phyloP scores from a whole-genome alignment of 169 alveolate genomes.

The Besnoitia besnoiti region DNA sequence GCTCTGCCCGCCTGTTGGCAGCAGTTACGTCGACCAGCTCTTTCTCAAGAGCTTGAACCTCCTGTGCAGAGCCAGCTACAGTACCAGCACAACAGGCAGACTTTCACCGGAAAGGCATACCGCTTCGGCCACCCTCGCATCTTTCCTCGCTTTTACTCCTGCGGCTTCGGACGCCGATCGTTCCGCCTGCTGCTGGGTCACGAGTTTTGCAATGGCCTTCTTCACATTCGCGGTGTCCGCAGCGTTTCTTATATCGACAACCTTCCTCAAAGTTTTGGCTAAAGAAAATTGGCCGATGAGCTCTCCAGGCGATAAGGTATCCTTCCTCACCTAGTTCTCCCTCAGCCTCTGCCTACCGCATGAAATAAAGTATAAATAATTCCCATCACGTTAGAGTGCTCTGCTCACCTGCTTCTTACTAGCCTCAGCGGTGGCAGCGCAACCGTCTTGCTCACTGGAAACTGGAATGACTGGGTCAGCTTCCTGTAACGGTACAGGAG shows the following conservation, averaged over 20 bases:
- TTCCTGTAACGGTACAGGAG: neutral
- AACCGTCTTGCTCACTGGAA: neutral
- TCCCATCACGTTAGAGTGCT: neutral
- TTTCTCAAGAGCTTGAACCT: neutral
- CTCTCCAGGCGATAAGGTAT: neutral
- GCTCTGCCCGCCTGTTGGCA: neutral
- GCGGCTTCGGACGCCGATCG: slow-evolving; percentile 12
- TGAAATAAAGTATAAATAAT: too few relatives aligned
- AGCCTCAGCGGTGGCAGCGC: neutral
- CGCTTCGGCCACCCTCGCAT: neutral
- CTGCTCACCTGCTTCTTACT: neutral
- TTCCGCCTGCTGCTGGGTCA: neutral
- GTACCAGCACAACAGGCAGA: neutral
- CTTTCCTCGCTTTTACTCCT: slow-evolving; percentile 1
- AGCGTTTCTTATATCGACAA: neutral
- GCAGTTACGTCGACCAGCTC: neutral
- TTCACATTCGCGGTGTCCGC: neutral
- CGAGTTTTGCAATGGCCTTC: neutral
- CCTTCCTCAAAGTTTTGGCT: neutral
- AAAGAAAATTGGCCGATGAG: neutral
- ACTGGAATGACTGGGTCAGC: neutral
- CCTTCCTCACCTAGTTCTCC: neutral
- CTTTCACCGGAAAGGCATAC: neutral
- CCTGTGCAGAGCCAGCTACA: neutral
- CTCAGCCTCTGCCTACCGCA: slow-evolving; percentile 24